These are phyloP conservation scores for Globisporangium camurandrum DNA, from an alignment of 352 stramenopile species.

Conservation along the genomic window DNA sequence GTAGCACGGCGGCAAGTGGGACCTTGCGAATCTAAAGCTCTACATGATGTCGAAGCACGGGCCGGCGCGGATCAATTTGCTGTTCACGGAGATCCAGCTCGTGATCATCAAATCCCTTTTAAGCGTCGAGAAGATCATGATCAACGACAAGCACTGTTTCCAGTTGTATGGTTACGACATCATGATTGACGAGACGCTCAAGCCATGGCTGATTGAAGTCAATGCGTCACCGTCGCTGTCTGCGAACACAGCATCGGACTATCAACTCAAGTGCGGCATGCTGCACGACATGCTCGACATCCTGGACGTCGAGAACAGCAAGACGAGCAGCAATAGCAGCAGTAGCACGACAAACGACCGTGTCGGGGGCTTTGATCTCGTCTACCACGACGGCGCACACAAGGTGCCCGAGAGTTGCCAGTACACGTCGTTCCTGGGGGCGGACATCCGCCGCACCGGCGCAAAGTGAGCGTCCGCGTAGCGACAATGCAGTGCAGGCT, in stretches of 20 bases:
- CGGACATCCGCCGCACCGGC: slow-evolving; percentile 36
- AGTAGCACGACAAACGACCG: slow-evolving; percentile 34
- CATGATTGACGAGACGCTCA: slow-evolving; percentile 89
- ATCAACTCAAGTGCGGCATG: slow-evolving; percentile 91
- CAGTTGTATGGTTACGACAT: slow-evolving; percentile 93
- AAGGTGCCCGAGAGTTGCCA: slow-evolving; percentile 58
- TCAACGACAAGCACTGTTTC: slow-evolving; percentile 95
- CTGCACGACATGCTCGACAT: slow-evolving; percentile 93
- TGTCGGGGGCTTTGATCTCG: slow-evolving; percentile 71
- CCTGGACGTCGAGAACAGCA: slow-evolving; percentile 87
- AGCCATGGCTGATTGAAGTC: slow-evolving; percentile 90
- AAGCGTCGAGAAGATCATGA: slow-evolving; percentile 91
- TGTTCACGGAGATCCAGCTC: slow-evolving; percentile 89
- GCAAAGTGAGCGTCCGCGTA: not conserved
- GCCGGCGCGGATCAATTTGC: slow-evolving; percentile 62
- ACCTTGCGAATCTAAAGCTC: slow-evolving; percentile 88
- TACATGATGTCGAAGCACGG: slow-evolving; percentile 89
- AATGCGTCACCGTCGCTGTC: slow-evolving; percentile 92
- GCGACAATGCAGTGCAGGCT: not conserved
- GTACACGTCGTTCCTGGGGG: slow-evolving; percentile 68
- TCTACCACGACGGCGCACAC: slow-evolving; percentile 61
- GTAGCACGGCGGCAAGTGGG: slow-evolving; percentile 88
- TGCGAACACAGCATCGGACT: slow-evolving; percentile 88
- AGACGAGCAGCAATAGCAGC: slow-evolving; percentile 2
- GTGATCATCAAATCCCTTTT: slow-evolving; percentile 83